phyloP scores from a whole-genome alignment of 1,284 basidiomycete genomes.

The Gomphus sp. region DNA sequence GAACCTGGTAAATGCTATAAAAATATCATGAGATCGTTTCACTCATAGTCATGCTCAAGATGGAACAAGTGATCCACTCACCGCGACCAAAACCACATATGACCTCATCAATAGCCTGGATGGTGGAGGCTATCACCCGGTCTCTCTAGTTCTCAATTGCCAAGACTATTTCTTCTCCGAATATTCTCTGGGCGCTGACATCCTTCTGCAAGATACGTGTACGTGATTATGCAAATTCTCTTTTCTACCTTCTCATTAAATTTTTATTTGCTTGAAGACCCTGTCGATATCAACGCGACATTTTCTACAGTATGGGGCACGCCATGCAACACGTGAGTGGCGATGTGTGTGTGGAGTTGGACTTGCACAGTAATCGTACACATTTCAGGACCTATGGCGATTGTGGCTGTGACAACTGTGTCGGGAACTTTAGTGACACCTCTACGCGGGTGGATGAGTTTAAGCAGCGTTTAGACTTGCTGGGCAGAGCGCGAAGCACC shows the following conservation, averaged over 20 bases:
- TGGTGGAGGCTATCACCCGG: conserved; percentile 52
- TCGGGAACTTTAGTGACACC: conserved; percentile 50
- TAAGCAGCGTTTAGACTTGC: conserved; percentile 40
- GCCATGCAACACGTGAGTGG: conserved; percentile 33
- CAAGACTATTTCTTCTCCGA: conserved; percentile 55
- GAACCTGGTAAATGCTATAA: conserved; percentile 33
- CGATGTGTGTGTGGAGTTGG: not conserved
- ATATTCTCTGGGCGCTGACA: conserved; percentile 51
- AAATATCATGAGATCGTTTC: not conserved
- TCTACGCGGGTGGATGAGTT: conserved; percentile 56
- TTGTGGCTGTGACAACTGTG: conserved; percentile 53
- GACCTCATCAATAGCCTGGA: conserved; percentile 61
- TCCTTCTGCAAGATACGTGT: conserved; percentile 46
- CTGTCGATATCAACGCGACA: conserved; percentile 60
- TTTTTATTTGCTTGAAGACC: conserved; percentile 19
- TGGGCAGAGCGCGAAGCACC: conserved; percentile 56
- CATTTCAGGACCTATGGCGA: conserved; percentile 41
- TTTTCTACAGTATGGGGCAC: conserved; percentile 47
- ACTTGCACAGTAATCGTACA: not conserved
- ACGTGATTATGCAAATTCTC: not conserved
- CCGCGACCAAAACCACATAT: conserved; percentile 47
- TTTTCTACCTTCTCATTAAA: not conserved
- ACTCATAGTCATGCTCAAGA: conserved; percentile 24
- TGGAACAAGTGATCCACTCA: conserved; percentile 55
- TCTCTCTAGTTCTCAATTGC: conserved; percentile 69